Percentiles rank a stretch among this genome's conserved stretches.
Conservation (phyloP, 768 basidiomycete species). For the Suillus sp. region DNA sequence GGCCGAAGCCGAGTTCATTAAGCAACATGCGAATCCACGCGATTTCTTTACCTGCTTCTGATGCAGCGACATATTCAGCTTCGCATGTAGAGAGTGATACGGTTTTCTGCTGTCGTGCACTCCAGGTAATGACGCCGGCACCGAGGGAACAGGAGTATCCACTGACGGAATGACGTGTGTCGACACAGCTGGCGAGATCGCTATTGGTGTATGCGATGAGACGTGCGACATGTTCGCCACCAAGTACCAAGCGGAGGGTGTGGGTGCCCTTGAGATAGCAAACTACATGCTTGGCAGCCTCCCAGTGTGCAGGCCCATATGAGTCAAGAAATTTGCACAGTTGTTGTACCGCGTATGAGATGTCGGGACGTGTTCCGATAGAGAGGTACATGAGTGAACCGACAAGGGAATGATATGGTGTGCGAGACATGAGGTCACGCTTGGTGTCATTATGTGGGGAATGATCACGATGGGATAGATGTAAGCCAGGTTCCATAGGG, state of each 20-base stretch:
- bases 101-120: slow-evolving; percentile 39
- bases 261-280: slow-evolving; percentile 15
- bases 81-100: slow-evolving; percentile 44
- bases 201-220: slow-evolving; percentile 28
- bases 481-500: no score
- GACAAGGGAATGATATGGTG: not conserved
- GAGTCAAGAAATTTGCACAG: not conserved
- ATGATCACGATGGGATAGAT: no score
- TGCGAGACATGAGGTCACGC: not conserved
- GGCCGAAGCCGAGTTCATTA: slow-evolving; percentile 16
- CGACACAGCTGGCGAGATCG: slow-evolving; percentile 29
- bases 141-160: slow-evolving; percentile 29
- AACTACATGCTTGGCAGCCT: slow-evolving; percentile 15
- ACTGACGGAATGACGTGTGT: not conserved
- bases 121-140: slow-evolving; percentile 31
- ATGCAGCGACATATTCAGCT: slow-evolving; percentile 45
- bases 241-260: not conserved
- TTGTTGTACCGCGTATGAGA: not conserved
- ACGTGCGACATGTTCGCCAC: slow-evolving; percentile 11
- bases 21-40: slow-evolving; percentile 37
- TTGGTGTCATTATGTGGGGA: rapidly evolving
- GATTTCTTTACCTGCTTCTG: slow-evolving; percentile 35
- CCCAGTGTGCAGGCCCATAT: not conserved
- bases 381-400: not conserved
- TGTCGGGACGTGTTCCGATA: not conserved